Base-by-base conservation (phyloP, 768 basidiomycete species). In the Sistotremastrum suecicum region DNA sequence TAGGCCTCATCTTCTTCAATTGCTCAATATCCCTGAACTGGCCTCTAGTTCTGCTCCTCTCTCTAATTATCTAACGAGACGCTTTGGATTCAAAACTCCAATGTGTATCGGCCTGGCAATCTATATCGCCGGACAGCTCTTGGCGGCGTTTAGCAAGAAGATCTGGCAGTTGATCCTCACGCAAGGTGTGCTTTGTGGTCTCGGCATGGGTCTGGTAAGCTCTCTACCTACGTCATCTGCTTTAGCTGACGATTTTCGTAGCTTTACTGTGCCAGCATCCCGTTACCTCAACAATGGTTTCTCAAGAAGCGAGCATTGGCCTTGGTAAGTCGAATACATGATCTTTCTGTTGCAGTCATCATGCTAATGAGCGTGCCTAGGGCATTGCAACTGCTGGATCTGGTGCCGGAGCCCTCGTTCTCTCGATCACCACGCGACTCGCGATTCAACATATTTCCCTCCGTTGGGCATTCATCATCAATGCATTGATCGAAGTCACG, bases 391-490 rank as follows among this genome's bases (percentile, higher is more conserved):
- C 20, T 20, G 20, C 43, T 52, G 61, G 57, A 7, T 59, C 45
- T 20, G 61, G 41, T 49, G 58, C 58, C 10, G 51, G 61, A 50
- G 47, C 44, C 33, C 37, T 55, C 12, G 8, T 52, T 10, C 51
- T 53, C 34, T 54, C 54, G 32, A 46, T 49, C 33, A 51, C 46
- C 4, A 55, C 50, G 3, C 48, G 51, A 30, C 42, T 42, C 4
- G 38, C 41, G 28, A 51, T 54, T 50, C 52, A 60, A 53, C 42
- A 44, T 50, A 37, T 58, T 46, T 33, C 54, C 39, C 37, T 52
- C 39, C 34, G 56, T 55, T 43, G 56, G 56, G 45, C 61, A 48
- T 50, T 54, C 54, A 34, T 61, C 55, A 58, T 62, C 51, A 63
- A 63, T 43, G 62, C 58, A 3, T 44, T 57, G 4, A 54, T 61